Evolutionary conservation across 345 rosid species (phyloP), one percentile per base, ranked within the genome.

Genomic region (Acer negundo): DNA sequence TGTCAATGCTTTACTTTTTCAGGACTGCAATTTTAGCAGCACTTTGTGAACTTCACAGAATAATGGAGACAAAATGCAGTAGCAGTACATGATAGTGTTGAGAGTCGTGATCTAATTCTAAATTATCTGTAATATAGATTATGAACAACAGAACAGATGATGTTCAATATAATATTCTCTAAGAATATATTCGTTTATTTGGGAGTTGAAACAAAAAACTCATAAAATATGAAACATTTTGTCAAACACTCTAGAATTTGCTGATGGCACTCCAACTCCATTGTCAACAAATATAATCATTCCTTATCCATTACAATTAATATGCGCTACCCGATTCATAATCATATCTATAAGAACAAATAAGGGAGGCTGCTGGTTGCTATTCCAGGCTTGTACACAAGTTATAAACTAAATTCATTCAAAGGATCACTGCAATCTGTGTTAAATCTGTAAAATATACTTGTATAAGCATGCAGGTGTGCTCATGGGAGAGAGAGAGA

Each of bases 1-100:
- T 35, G 38, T 35, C 38, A 35, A 4, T 35, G 38, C 6, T 35
- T 35, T 35, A 0, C 42, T 73, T 62, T 73, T 44, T 62, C 10
- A 58, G 15, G 16, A 73, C 3, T 61, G 68, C 10, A 62, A 46
- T 6, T 13, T 51, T 8, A 42, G 46, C 38, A 8, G 47, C 20
- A 65, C 20, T 51, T 35, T 20, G 78, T 51, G 22, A 75, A 51
- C 63, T 75, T 75, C 10, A 15, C 64, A 22, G 63, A 75, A 75
- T 22, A 75, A 75, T 8, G 53, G 16, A 75, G 64, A 17, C 17
- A 7, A 66, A n/a, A 10, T 3, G 20, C 31, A 51, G 69, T 24
- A 66, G 31, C 61, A 6, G 70, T 19, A 63, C 7, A 16, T 26
- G 44, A 15, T 1, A 62, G 62, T n/a, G 62, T 38, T 24, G 38